Evolutionary conservation across 352 stramenopile species (phyloP), one percentile per base, ranked within the genome.

Genomic region (Phytophthora macrochlamydospora): DNA sequence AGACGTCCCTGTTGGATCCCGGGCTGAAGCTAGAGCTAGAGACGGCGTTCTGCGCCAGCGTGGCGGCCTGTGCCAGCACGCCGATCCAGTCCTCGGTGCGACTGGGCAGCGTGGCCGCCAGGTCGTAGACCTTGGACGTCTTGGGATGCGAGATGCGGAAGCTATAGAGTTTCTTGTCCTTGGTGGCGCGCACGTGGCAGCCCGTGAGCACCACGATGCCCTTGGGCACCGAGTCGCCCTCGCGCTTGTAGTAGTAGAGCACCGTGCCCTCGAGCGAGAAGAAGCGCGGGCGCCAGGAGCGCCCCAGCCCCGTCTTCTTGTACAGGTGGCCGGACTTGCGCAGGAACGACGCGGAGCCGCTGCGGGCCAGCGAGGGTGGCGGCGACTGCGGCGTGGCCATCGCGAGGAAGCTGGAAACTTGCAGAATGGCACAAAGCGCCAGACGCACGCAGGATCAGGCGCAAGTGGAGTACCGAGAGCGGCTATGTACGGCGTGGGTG

Each of bases 181-280:
- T 72, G n/a, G 79, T 91, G 14, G 60, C 38, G 52, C 61, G 66
- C 31, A 91, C 65, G 43, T 75, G 43, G 49, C 81, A 91, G 62
- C 81, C 79, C 35, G 81, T 83, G 64, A 93, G 83, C 68, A 93
- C 69, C 18, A 93, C 71, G 51, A 86, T 87, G 46, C 79, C 79
- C 40, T 83, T 78, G 18, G 83, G 79, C 32, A 82, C 58, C 2
- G 71, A 76, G 61, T 93, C 82, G 57, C 81, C 78, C 33, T 91
- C 77, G 58, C 74, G 82, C 59, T 90, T 91, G 74, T 87, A 93
- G 69, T 89, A 89, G 62, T 85, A 91, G 7, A 91, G 75, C 60
- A 90, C 73, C 3, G 76, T 83, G 51, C 78, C 75, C 56, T 91
- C 83, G 14, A 93, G 69, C 48, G 73, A 81, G 61, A 89, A 89